Base-by-base conservation (phyloP, 2,329 filamentous ascomycete genomes). In the Aspergillus ochraceoroseus region DNA sequence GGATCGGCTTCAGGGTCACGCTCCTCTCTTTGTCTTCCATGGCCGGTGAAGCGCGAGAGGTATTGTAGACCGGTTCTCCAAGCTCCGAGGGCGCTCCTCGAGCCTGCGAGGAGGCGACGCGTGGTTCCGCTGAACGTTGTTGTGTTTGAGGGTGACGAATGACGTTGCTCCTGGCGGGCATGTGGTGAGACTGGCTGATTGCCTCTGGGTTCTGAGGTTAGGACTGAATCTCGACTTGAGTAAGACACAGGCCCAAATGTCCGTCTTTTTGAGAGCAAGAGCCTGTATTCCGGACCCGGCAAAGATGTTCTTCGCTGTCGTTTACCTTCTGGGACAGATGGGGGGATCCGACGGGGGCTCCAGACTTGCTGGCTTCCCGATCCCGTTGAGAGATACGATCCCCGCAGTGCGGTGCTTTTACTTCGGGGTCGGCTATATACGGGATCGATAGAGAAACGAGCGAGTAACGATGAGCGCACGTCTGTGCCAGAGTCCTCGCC, bases 21-120 rank as follows among this genome's bases (percentile, higher is more conserved):
- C 7, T 38, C 14, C n/a, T 39, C 19, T 13, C 22, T 22, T 18
- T 19, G 27, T 12, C 31, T 14, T 19, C 28, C 20, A 18, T 34
- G 43, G 7, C 46, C 44, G n/a, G 49, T 55, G 48, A 56, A 53
- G 34, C 49, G 52, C 14, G 49, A 41, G 7, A 62, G 36, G 37
- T 52, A 57, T 13, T 45, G 51, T 18, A 53, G 41, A 12, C 57
- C 43, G 32, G 47, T 48, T 43, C 43, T 46, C 60, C 59, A 63
- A 3, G 48, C 55, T 7, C 33, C 46, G 8, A 62, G 32, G 18
- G 51, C 35, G 35, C 49, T 59, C 43, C 53, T 61, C 50, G 59
- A 42, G 11, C 55, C 56, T 20, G 50, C 53, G 47, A 63, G 52
- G 48, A 53, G 36, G 15, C 29, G 40, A 22, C 49, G 38, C 6